Evolutionary conservation across 129 eudicot genomes (phyloP).

Genomic region (Chrysanthemum seticuspe): DNA sequence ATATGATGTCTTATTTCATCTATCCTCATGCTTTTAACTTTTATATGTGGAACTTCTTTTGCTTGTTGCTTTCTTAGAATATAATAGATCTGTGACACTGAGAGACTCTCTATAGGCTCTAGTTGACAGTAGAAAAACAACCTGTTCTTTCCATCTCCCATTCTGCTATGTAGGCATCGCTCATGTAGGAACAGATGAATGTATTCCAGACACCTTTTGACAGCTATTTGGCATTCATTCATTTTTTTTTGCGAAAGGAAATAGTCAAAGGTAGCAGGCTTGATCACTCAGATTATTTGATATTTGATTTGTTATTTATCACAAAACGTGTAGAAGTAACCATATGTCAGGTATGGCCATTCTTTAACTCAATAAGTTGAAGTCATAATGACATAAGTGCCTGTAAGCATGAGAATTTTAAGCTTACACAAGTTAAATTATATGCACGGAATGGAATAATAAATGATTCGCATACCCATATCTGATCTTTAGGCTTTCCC

Average conservation of each 20-base stretch:
- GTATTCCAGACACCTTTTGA: slow-evolving; percentile 5
- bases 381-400: background rate
- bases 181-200: background rate
- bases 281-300: background rate
- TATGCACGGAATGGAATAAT: background rate
- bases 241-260: no score
- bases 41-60: slow-evolving; percentile 14
- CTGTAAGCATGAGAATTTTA: background rate
- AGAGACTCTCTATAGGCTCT: background rate
- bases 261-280: no score
- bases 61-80: slow-evolving; percentile 12
- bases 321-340: slow-evolving; percentile 10
- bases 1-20: slow-evolving; percentile 2
- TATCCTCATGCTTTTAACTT: slow-evolving; percentile 1
- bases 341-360: background rate
- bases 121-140: slow-evolving; percentile 3
- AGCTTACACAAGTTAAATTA: slow-evolving; percentile 11
- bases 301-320: background rate
- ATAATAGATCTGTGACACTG: background rate
- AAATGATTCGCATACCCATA: background rate
- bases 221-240: no score
- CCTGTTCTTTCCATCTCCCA: background rate
- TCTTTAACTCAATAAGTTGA: background rate
- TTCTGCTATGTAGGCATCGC: slow-evolving; percentile 3
- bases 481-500: slow-evolving; percentile 4